A percentile compares a stretch with the other conserved stretches of the same genome.
Conservation (phyloP, 768 basidiomycete genomes). For the Pleurotus cornucopiae region DNA sequence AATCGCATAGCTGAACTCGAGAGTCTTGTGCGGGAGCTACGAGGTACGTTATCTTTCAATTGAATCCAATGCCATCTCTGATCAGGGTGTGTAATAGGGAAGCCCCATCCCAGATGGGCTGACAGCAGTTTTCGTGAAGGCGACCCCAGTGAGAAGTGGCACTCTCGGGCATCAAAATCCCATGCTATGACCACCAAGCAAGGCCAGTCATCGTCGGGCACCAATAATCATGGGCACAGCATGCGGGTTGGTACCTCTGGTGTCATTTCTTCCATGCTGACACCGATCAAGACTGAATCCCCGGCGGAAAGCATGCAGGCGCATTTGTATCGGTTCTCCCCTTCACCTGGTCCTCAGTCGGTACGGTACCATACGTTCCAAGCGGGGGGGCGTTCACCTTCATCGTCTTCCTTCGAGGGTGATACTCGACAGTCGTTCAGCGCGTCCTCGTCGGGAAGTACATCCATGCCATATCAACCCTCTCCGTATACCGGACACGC, state of each 20-base stretch:
- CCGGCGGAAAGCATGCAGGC: conserved; percentile 41
- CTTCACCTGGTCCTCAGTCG: conserved; percentile 48
- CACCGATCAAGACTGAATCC: conserved; percentile 68
- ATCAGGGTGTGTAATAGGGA: conserved; percentile 42
- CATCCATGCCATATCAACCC: conserved; percentile 20
- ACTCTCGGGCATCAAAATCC: conserved; percentile 73
- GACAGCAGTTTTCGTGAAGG: conserved; percentile 75
- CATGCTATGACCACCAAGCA: conserved; percentile 41
- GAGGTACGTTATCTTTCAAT: conserved; percentile 43
- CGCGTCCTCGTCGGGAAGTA: conserved; percentile 16
- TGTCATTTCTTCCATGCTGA: conserved; percentile 41
- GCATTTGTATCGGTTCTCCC: conserved; percentile 67
- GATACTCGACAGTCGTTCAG: conserved; percentile 28
- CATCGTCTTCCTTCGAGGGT: conserved; percentile 31
- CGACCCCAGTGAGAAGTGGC: conserved; percentile 82
- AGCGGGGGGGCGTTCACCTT: conserved; percentile 36
- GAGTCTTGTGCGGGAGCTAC: conserved; percentile 83
- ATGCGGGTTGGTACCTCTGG: conserved; percentile 16
- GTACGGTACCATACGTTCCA: conserved; percentile 52
- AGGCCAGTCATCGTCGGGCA: conserved; percentile 29
- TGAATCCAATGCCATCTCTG: not conserved
- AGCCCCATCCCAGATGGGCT: conserved; percentile 86
- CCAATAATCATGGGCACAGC: conserved; percentile 20
- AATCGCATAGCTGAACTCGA: conserved; percentile 92
- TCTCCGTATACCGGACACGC: conserved; percentile 21